Conservation (phyloP, 1,139 yeast genomes). For the Saccharomyces hybrid region DNA sequence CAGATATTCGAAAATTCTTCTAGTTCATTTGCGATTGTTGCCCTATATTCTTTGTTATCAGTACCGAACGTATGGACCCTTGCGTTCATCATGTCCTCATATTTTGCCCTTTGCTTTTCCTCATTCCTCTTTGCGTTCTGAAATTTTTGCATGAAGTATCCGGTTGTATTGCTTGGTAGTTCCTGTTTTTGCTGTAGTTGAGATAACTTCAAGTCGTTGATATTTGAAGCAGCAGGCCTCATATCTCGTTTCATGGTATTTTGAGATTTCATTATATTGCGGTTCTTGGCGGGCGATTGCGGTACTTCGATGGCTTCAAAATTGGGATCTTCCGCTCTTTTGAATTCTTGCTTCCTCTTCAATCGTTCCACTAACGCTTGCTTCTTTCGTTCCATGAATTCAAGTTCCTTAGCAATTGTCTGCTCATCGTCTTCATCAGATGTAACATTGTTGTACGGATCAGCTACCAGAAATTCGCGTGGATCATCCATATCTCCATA, state of each 20-base stretch:
- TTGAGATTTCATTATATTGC: conserved; percentile 5
- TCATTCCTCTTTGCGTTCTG: conserved; percentile 21
- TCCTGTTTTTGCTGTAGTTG: background rate
- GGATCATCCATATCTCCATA: conserved; percentile 19
- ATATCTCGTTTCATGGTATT: conserved; percentile 8
- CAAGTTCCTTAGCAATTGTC: conserved; percentile 13
- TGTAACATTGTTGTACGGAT: conserved; percentile 18
- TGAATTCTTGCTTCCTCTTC: conserved; percentile 12
- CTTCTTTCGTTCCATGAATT: conserved; percentile 24
- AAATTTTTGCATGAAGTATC: conserved; percentile 32
- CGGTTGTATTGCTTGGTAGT: conserved; percentile 16
- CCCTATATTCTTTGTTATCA: conserved; percentile 17
- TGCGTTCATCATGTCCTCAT: conserved; percentile 25
- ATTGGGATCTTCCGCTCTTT: conserved; percentile 20
- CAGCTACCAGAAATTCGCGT: conserved; percentile 17
- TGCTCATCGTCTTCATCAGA: conserved; percentile 21
- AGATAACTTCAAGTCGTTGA: conserved; percentile 1
- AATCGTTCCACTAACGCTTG: conserved; percentile 20
- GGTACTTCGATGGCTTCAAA: conserved; percentile 20
- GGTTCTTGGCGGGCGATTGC: conserved; percentile 17
- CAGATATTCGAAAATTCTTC: conserved; percentile 35
- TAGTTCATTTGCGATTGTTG: conserved; percentile 29
- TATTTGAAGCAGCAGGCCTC: background rate
- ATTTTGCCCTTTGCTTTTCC: conserved; percentile 15
- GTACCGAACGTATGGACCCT: conserved; percentile 35